Evolutionary conservation across 1,284 basidiomycete species (phyloP).

Genomic region (Mycena sp.): DNA sequence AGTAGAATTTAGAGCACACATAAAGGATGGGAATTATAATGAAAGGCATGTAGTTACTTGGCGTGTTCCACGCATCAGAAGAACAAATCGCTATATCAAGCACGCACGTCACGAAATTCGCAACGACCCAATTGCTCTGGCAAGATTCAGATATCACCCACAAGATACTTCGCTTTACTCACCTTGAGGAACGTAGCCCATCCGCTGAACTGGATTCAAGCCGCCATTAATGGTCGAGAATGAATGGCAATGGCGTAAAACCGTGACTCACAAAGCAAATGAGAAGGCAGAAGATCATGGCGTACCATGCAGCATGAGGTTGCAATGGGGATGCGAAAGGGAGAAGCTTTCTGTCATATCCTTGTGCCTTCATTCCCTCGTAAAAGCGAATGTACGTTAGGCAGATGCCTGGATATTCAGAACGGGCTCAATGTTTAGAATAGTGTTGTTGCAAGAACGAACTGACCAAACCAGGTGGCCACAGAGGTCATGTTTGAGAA

Average conservation of each 20-base stretch:
- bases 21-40: constrained; percentile 81
- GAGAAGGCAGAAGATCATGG: constrained; percentile 58
- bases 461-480: constrained; percentile 80
- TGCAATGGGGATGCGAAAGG: constrained; percentile 72
- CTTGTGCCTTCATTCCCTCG: constrained; percentile 77
- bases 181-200: constrained; percentile 77
- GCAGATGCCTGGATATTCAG: not conserved
- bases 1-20: constrained; percentile 62
- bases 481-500: constrained; percentile 65
- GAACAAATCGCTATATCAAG: no score
- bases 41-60: constrained; percentile 62
- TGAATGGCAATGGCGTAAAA: not conserved
- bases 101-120: constrained; percentile 77
- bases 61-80: no score
- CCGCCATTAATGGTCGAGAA: not conserved
- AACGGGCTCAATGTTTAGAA: no score
- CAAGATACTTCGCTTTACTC: not conserved
- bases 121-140: constrained; percentile 65
- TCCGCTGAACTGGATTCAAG: constrained; percentile 66
- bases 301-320: constrained; percentile 77
- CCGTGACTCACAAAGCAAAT: constrained; percentile 72
- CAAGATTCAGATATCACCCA: constrained; percentile 54
- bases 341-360: constrained; percentile 69
- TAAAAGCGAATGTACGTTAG: constrained; percentile 59
- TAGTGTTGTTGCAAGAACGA: no score